Evolutionary conservation across 768 basidiomycete genomes (phyloP), one percentile per base, ranked within the genome.

Genomic region (Amanita polypyramis): DNA sequence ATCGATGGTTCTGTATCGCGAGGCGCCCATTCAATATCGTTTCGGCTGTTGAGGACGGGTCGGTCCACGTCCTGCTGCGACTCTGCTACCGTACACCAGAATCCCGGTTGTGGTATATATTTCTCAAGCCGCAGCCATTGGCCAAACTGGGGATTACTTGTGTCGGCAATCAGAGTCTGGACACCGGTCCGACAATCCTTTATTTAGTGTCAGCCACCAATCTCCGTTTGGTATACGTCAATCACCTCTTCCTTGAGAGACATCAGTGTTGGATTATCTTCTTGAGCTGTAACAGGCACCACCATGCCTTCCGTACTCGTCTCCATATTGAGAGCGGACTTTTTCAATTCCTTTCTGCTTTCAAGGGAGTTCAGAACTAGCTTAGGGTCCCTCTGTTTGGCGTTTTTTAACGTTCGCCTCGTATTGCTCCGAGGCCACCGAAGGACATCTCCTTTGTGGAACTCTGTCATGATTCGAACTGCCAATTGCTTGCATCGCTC

Each of bases 401-500:
- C 44, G 17, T 36, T 44, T 45, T 50, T 58, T 42, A 56, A 54
- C 21, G 59, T 49, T 11, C 51, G 47, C 41, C 60, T 51, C 14
- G 29, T 11, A 43, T 14, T 43, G 12, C 27, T 41, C 11, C 11
- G 25, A n/a, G 38, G 8, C 35, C 63, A 53, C 23, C 7, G 25
- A 27, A 27, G 4, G 25, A 4, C 25, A 27, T 64, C 64, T 46
- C 56, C 54, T 45, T 62, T 60, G n/a, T 63, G 55, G 48, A 62
- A 47, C 20, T 68, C 68, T 29, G 59, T 53, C 55, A 64, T 54
- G 25, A 70, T 50, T 12, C 73, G 55, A 15, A 61, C 53, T 4
- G 69, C 69, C 7, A 72, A 29, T 44, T 15, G 21, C 27, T 45
- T 36, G 51, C 70, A 76, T 43, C 65, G 68, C 47, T 60, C 66